These are phyloP conservation scores for Lolium perenne DNA, from an alignment of 176 grass and related monocot genomes.

Conservation along the genomic window DNA sequence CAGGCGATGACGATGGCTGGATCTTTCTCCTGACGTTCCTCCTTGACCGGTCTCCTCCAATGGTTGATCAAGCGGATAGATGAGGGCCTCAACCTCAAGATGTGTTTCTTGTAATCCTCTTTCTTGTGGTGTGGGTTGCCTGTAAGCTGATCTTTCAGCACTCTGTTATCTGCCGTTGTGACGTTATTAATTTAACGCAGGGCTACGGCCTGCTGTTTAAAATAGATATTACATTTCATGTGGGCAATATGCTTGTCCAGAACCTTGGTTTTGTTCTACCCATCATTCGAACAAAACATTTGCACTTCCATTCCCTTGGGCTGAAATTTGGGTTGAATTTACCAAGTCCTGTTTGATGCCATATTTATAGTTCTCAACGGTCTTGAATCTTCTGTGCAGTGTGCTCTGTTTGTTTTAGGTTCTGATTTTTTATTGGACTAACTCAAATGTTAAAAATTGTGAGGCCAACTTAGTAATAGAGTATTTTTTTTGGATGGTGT, in stretches of 20 bases:
- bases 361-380: not conserved
- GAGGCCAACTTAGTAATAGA: too few species aligned
- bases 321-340: slow-evolving; percentile 14
- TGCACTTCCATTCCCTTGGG: not conserved
- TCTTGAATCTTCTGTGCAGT: not conserved
- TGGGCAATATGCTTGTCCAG: not conserved
- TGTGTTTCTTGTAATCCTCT: too few species aligned
- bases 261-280: not conserved
- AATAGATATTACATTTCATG: not conserved
- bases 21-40: too few species aligned
- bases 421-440: not conserved
- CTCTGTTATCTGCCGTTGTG: too few species aligned
- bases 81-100: too few species aligned
- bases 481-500: not conserved
- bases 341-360: not conserved
- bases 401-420: not conserved
- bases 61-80: too few species aligned
- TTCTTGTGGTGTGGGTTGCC: too few species aligned
- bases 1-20: too few species aligned
- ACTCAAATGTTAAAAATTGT: not conserved
- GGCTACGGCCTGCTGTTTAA: too few species aligned
- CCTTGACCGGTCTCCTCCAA: too few species aligned
- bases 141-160: too few species aligned
- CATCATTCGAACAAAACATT: not conserved
- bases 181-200: too few species aligned